Base-by-base conservation (phyloP, 371 early-diverging fungal genomes). In the Mortierella sp. region DNA sequence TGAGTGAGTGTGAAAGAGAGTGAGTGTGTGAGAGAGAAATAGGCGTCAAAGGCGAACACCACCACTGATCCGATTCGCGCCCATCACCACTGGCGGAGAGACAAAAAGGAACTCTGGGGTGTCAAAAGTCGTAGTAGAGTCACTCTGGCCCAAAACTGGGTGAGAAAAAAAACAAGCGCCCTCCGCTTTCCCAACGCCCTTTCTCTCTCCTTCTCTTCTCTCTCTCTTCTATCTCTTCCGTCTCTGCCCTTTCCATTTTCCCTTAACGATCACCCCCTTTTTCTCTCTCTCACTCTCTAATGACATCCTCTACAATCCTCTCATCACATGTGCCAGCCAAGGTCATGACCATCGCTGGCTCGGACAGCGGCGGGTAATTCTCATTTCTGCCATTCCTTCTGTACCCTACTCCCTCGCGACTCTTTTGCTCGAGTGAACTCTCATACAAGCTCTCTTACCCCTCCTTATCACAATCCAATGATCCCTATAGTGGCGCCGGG, bases 301-400 rank as follows among this genome's bases (percentile, higher is more conserved):
- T 37, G 37, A 37, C 37, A 37, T 37, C 37, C 37, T 9, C 3
- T 37, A 37, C 37, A 9, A 37, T 21, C 5, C 57, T 50, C 57
- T 47, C 12, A 15, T 47, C 60, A 4, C 68, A 72, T 14, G 53
- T 62, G 18, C 77, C 80, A 2, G 62, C 62, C 66, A 82, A 82
- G 59, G 86, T 80, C 12, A 71, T 90, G 81, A 88, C 90, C 26
- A 90, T 90, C 60, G 90, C 90, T 46, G 90, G 90, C 26, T 87
- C 88, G 60, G 90, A 90, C 61, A 88, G 88, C 57, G 88, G 90
- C 62, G 88, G 88, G 85, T 87, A 84, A 74, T 15, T 45, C 23
- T 50, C 44, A 14, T 57, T 29, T 14, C 37, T 9, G 37, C 9
- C 37, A 37, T 37, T 37, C 37, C 37, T 5, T 5, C 37, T 37